Percentiles rank a stretch among this genome's conserved stretches.
phyloP scores from a whole-genome alignment of 129 eudicot genomes.

The Saussurea involucrata region DNA sequence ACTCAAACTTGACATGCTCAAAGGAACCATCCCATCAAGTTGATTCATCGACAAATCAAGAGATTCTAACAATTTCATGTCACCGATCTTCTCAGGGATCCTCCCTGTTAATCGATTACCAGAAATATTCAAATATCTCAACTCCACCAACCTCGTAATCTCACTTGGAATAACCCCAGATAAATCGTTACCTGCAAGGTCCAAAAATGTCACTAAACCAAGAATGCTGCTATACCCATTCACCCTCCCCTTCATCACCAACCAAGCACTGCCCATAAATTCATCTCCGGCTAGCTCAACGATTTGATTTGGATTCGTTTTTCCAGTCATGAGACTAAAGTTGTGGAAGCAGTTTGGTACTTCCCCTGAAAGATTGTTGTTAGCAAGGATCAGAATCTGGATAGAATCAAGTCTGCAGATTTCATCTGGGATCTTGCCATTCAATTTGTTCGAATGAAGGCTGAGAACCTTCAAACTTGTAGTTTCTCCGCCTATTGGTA shows the following conservation, averaged over 20 bases:
- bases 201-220: slow-evolving; percentile 21
- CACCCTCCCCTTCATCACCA: slow-evolving; percentile 22
- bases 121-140: slow-evolving; percentile 31
- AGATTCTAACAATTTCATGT: slow-evolving; percentile 33
- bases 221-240: slow-evolving; percentile 18
- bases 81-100: slow-evolving; percentile 36
- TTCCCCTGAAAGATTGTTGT: slow-evolving; percentile 36
- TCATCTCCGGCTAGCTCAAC: slow-evolving; percentile 5
- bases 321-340: slow-evolving; percentile 24
- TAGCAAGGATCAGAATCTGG: slow-evolving; percentile 35
- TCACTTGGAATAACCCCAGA: slow-evolving; percentile 28
- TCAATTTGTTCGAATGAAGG: slow-evolving; percentile 26
- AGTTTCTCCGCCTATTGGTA: slow-evolving; percentile 8
- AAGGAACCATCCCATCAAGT: slow-evolving; percentile 28
- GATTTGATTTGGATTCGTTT: background rate
- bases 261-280: slow-evolving; percentile 19
- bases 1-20: slow-evolving; percentile 23
- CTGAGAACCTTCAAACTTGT: slow-evolving; percentile 18
- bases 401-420: slow-evolving; percentile 33
- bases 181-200: slow-evolving; percentile 31
- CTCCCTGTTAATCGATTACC: slow-evolving; percentile 31
- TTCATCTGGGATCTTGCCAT: slow-evolving; percentile 30
- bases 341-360: slow-evolving; percentile 36
- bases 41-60: slow-evolving; percentile 36
- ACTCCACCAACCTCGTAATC: slow-evolving; percentile 20